These are phyloP conservation scores for Aeschynomene evenia DNA, from an alignment of 306 rosid species.

Conservation along the genomic window DNA sequence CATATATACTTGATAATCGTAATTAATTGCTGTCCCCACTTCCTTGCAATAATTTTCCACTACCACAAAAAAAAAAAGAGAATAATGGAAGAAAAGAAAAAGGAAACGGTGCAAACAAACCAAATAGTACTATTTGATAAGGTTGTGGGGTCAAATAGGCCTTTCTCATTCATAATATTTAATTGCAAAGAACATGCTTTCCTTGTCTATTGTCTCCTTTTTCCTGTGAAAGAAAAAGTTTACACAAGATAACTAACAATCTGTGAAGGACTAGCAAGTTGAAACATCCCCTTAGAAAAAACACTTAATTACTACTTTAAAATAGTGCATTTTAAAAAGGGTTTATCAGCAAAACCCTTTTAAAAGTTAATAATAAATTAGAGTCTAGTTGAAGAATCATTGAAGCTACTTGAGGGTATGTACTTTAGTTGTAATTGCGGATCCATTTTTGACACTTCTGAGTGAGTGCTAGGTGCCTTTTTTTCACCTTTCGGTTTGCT, in stretches of 20 bases:
- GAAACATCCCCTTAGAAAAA: conserved; percentile 33
- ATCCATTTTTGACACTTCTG: neutral
- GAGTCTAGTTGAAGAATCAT: conserved; percentile 10
- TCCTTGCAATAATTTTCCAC: conserved; percentile 29
- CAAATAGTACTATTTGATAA: conserved; percentile 7
- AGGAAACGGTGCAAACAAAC: conserved; percentile 15
- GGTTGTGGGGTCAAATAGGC: conserved; percentile 39
- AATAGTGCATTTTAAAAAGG: neutral
- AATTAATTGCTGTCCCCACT: conserved; percentile 19
- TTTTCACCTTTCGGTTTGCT: neutral
- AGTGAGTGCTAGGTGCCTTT: neutral
- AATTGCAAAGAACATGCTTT: conserved; percentile 19
- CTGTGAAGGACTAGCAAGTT: conserved; percentile 21
- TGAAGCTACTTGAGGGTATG: neutral
- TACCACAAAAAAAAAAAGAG: neutral
- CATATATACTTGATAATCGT: neutral
- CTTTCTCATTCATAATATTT: conserved; percentile 10
- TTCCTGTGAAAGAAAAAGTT: neutral
- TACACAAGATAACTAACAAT: neutral
- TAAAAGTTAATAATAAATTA: neutral
- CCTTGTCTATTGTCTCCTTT: conserved; percentile 6
- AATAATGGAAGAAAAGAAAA: neutral
- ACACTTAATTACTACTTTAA: neutral
- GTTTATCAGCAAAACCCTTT: too few species aligned
- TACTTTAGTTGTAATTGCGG: neutral